phyloP scores from a whole-genome alignment of 2,329 filamentous ascomycete species.

The Helotiales sp. region DNA sequence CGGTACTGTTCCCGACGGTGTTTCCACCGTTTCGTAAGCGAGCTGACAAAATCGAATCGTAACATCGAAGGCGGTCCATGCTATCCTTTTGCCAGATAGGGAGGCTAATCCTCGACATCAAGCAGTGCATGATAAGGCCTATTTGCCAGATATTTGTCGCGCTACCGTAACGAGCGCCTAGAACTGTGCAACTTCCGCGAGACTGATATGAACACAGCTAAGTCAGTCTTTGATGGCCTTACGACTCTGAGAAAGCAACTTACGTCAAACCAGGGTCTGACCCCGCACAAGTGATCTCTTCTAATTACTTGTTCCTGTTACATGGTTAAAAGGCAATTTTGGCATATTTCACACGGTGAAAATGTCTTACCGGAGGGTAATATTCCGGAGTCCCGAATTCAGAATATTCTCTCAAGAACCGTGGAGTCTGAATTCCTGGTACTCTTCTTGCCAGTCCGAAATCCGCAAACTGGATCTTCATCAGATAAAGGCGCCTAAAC shows the following conservation, averaged over 20 bases:
- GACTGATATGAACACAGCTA: background rate
- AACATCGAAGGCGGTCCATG: constrained; percentile 4
- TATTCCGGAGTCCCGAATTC: background rate
- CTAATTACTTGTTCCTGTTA: background rate
- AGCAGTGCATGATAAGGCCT: constrained; percentile 18
- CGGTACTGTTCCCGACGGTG: constrained; percentile 3
- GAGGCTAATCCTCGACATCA: constrained; percentile 4
- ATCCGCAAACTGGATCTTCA: background rate
- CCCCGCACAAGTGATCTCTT: background rate
- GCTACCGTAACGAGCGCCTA: background rate
- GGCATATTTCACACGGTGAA: background rate
- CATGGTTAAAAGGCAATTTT: background rate
- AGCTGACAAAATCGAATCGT: constrained; percentile 11
- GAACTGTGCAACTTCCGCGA: background rate
- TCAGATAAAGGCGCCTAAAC: background rate
- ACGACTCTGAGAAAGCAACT: too few relatives aligned
- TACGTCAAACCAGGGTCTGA: constrained; percentile 4
- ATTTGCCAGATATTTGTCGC: constrained; percentile 26
- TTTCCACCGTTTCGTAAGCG: constrained; percentile 4
- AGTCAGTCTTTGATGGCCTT: background rate
- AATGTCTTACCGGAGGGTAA: background rate
- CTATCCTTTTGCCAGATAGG: constrained; percentile 8
- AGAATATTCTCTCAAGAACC: background rate
- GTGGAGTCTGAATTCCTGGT: background rate
- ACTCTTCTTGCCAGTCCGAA: background rate